phyloP scores from a whole-genome alignment of 2,329 filamentous ascomycete genomes.

The Plenodomus biglobosus region DNA sequence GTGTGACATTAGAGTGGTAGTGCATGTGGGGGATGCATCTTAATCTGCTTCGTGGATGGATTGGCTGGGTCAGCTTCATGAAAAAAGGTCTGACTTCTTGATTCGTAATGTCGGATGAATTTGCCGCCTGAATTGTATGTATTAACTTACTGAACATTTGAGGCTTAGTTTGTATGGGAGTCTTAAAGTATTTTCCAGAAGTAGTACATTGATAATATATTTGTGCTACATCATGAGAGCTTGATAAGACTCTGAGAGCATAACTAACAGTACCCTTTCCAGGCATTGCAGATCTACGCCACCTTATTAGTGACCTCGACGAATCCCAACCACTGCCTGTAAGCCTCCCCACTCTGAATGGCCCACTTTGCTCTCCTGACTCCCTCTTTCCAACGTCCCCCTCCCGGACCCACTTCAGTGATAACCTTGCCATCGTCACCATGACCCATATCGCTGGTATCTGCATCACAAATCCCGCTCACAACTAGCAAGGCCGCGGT shows the following conservation, averaged over 20 bases:
- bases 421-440: slow-evolving; percentile 81
- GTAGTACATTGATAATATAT: neutral
- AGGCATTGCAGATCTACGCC: slow-evolving; percentile 8
- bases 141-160: too few relatives aligned
- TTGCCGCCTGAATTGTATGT: too few relatives aligned
- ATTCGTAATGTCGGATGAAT: too few relatives aligned
- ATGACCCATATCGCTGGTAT: slow-evolving; percentile 74
- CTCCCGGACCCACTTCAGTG: slow-evolving; percentile 78
- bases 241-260: neutral
- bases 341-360: slow-evolving; percentile 81
- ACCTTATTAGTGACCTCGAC: slow-evolving; percentile 73
- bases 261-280: neutral
- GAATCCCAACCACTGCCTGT: slow-evolving; percentile 79
- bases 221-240: neutral
- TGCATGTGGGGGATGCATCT: too few relatives aligned
- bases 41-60: too few relatives aligned
- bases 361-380: slow-evolving; percentile 85
- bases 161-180: too few relatives aligned
- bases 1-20: too few relatives aligned
- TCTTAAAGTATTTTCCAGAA: too few relatives aligned
- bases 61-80: too few relatives aligned
- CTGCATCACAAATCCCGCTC: slow-evolving; percentile 82
- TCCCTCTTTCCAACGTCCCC: slow-evolving; percentile 92
- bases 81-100: too few relatives aligned
- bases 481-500: slow-evolving; percentile 84